Evolutionary conservation across 139 green algal genomes (phyloP).

Genomic region (Dunaliella primolecta): DNA sequence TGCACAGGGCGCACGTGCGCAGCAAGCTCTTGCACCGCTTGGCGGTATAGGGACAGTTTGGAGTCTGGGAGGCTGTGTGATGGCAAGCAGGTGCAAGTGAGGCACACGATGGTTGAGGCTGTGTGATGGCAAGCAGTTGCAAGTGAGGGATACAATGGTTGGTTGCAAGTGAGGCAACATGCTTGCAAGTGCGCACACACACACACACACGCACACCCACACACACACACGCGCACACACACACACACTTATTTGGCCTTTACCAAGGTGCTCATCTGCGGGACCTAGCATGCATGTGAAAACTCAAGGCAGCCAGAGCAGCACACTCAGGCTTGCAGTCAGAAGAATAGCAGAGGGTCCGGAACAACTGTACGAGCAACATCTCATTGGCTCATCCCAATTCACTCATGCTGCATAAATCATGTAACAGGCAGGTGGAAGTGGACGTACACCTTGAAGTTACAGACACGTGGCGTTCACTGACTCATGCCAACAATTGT

Average conservation of each 20-base stretch:
- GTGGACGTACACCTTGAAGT: background rate
- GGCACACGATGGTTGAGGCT: background rate
- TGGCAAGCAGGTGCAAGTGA: background rate
- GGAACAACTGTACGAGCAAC: too few species aligned
- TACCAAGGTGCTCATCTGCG: too few species aligned
- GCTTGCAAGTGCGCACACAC: background rate
- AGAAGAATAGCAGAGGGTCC: too few species aligned
- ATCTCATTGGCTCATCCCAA: too few species aligned
- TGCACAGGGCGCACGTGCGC: slow-evolving; percentile 16
- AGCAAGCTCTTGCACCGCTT: slow-evolving; percentile 19
- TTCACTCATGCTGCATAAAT: background rate
- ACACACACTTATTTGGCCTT: background rate
- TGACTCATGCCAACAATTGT: too few species aligned
- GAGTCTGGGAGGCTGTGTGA: background rate
- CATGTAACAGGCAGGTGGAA: background rate
- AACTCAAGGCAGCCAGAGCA: background rate
- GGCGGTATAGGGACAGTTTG: slow-evolving; percentile 22
- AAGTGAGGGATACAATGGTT: background rate
- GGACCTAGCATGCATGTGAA: too few species aligned
- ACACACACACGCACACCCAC: background rate
- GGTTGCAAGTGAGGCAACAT: background rate
- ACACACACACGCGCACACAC: background rate
- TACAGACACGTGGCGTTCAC: background rate
- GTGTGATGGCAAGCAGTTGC: background rate
- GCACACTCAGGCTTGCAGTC: background rate